Percentiles rank a stretch among this genome's conserved stretches.
Conservation (phyloP, 768 basidiomycete species). For the Pulveroboletus sp. region DNA sequence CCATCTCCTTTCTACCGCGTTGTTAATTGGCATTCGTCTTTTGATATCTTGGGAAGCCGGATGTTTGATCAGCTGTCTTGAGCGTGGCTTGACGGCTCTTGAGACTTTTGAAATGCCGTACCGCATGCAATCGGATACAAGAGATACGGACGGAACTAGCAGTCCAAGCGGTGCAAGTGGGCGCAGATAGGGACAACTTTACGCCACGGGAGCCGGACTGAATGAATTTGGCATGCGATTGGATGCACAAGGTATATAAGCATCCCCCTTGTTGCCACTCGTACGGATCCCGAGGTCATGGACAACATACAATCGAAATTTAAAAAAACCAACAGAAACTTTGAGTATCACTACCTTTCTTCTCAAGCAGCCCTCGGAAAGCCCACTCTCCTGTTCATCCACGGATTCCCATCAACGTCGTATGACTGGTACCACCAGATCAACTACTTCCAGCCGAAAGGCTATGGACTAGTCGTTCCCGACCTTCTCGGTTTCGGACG, state of each 20-base stretch:
- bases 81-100: background rate
- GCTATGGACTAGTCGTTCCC: slow-evolving; percentile 42
- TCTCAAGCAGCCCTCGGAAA: slow-evolving; percentile 22
- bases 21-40: background rate
- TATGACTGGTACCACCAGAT: slow-evolving; percentile 41
- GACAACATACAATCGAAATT: slow-evolving; percentile 26
- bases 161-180: slow-evolving; percentile 14
- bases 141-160: slow-evolving; percentile 4
- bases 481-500: slow-evolving; percentile 46
- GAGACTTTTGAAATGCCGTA: background rate
- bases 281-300: slow-evolving; percentile 12
- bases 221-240: slow-evolving; percentile 15
- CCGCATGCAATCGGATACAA: background rate
- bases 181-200: slow-evolving; percentile 18
- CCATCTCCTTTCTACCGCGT: too few species aligned
- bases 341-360: slow-evolving; percentile 36
- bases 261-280: background rate
- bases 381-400: slow-evolving; percentile 40
- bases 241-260: slow-evolving; percentile 9
- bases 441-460: slow-evolving; percentile 33
- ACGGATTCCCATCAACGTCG: slow-evolving; percentile 42
- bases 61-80: slow-evolving; percentile 1
- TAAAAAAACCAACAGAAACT: slow-evolving; percentile 32
- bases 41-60: background rate
- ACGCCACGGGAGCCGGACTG: slow-evolving; percentile 2